These are phyloP conservation scores for Fusarium devonianum DNA, from an alignment of 2,329 filamentous ascomycete species.

Conservation along the genomic window DNA sequence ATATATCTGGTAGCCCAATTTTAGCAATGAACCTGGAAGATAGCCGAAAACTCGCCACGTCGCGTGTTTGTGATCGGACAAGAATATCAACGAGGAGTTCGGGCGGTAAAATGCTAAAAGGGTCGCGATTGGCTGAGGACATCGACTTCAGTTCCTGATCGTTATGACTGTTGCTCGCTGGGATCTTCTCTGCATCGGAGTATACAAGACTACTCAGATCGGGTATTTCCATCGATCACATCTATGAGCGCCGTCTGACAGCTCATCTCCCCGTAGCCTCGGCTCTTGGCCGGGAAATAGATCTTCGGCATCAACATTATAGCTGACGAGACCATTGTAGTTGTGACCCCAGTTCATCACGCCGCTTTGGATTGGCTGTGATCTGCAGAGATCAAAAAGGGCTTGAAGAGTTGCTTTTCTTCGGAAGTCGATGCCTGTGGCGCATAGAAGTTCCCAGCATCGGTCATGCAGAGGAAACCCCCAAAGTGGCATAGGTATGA, in stretches of 20 bases:
- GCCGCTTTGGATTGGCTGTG: constrained; percentile 4
- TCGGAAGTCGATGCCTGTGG: background rate
- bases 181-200: background rate
- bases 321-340: constrained; percentile 7
- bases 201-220: background rate
- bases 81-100: constrained; percentile 5
- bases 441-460: constrained; percentile 11
- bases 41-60: constrained; percentile 4
- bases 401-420: background rate
- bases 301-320: background rate
- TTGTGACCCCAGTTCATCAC: constrained; percentile 10
- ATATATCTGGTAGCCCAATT: background rate
- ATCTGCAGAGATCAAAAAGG: constrained; percentile 18
- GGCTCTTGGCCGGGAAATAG: constrained; percentile 11
- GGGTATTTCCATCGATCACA: constrained; percentile 2
- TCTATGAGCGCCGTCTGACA: background rate
- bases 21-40: background rate
- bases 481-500: constrained; percentile 5
- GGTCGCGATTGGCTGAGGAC: background rate
- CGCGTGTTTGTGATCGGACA: background rate
- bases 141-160: too few relatives aligned
- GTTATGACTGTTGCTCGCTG: background rate
- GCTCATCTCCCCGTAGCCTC: background rate
- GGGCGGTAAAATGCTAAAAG: background rate
- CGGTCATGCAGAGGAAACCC: constrained; percentile 9